Evolutionary conservation across 495 filamentous ascomycete species (phyloP).

Genomic region (Apiosordaria backusii): DNA sequence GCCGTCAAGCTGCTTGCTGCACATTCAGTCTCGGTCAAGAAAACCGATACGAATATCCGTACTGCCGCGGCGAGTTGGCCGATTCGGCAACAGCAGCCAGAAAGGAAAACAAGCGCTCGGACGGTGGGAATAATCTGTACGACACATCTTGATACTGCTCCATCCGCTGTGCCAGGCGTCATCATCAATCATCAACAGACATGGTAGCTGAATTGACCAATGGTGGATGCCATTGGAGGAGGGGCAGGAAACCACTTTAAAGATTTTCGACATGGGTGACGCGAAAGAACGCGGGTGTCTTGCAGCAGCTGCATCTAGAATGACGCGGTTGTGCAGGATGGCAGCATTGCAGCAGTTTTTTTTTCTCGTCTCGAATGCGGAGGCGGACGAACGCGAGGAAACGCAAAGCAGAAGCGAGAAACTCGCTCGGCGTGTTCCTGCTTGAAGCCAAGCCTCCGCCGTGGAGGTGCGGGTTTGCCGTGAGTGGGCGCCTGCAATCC

Average conservation of each 20-base stretch:
- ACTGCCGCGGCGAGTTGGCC: neutral
- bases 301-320: neutral
- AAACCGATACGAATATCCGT: neutral
- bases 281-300: neutral
- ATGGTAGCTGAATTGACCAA: neutral
- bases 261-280: neutral
- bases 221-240: neutral
- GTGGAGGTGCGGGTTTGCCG: neutral
- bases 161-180: neutral
- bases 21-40: neutral
- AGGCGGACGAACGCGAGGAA: neutral
- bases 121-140: neutral
- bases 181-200: neutral
- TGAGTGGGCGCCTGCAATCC: neutral
- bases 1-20: slow-evolving; percentile 3
- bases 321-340: neutral
- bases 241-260: neutral
- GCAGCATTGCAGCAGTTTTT: neutral
- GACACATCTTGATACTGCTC: neutral
- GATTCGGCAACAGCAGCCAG: neutral
- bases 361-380: neutral
- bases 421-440: neutral
- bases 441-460: neutral
- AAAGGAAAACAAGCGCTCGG: neutral
- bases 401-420: neutral